Percentiles rank a stretch among this genome's conserved stretches.
Evolutionary conservation across 495 filamentous ascomycete genomes (phyloP).

Genomic region (Xylaria acuta): DNA sequence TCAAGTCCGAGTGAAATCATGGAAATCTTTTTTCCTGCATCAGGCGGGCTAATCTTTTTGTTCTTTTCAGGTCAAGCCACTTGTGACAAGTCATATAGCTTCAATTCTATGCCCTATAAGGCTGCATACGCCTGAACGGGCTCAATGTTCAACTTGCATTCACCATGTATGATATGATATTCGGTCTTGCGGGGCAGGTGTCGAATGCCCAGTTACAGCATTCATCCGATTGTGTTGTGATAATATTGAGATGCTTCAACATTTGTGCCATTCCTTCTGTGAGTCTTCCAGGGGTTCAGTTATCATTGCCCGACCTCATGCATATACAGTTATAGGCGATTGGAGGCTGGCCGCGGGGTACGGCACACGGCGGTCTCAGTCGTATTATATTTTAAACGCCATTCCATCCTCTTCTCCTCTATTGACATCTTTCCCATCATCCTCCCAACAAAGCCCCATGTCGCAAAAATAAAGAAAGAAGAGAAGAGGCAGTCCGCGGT

Average conservation of each 20-base stretch:
- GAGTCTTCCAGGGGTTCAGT: not conserved
- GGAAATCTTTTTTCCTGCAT: not conserved
- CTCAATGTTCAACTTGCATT: not conserved
- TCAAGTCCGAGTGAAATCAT: constrained; percentile 12
- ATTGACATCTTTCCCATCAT: not conserved
- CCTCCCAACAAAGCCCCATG: too few relatives aligned
- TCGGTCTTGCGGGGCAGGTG: not conserved
- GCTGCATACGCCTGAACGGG: not conserved
- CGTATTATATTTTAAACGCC: not conserved
- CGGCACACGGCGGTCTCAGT: not conserved
- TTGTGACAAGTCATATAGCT: not conserved
- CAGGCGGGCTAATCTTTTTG: not conserved
- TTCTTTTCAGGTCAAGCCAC: not conserved
- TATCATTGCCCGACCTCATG: not conserved
- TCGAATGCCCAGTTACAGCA: not conserved
- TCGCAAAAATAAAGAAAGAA: not conserved
- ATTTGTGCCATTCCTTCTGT: not conserved
- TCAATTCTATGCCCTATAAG: not conserved
- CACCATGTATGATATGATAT: not conserved
- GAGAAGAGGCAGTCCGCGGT: not conserved
- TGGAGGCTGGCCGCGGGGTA: not conserved
- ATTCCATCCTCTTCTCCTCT: not conserved
- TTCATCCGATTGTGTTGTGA: not conserved
- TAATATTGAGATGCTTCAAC: not conserved
- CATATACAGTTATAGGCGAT: not conserved